Percentiles rank a stretch among this genome's conserved stretches.
phyloP scores from a whole-genome alignment of 2,329 filamentous ascomycete species.

The Tympanopsis confertula region DNA sequence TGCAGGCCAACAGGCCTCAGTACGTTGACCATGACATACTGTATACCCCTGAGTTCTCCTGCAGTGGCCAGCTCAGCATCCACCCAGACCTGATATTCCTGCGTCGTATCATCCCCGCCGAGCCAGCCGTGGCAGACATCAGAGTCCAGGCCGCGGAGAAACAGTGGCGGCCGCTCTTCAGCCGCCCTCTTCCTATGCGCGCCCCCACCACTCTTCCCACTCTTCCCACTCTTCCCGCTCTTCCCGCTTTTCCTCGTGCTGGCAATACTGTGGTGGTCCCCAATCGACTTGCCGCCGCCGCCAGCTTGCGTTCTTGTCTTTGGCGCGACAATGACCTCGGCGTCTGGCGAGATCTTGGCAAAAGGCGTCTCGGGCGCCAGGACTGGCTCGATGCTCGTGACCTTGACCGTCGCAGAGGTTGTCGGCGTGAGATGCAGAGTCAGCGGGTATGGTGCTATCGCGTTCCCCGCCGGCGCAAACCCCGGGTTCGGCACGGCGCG shows the following conservation, averaged over 20 bases:
- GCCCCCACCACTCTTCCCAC: slow-evolving; percentile 56
- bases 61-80: slow-evolving; percentile 65
- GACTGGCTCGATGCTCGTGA: slow-evolving; percentile 71
- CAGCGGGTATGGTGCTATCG: slow-evolving; percentile 63
- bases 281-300: slow-evolving; percentile 49
- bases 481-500: slow-evolving; percentile 81
- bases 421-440: slow-evolving; percentile 90
- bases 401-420: slow-evolving; percentile 81
- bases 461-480: slow-evolving; percentile 38
- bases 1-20: slow-evolving; percentile 71
- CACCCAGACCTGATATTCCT: slow-evolving; percentile 64
- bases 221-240: slow-evolving; percentile 59
- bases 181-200: slow-evolving; percentile 33
- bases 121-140: slow-evolving; percentile 65
- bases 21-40: slow-evolving; percentile 71
- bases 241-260: slow-evolving; percentile 69
- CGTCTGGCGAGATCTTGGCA: slow-evolving; percentile 84
- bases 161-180: slow-evolving; percentile 56
- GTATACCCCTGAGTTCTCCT: slow-evolving; percentile 63
- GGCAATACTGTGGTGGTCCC: slow-evolving; percentile 72
- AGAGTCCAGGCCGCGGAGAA: slow-evolving; percentile 70
- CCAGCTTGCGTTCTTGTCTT: slow-evolving; percentile 63
- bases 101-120: slow-evolving; percentile 46
- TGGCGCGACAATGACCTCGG: slow-evolving; percentile 92
- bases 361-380: slow-evolving; percentile 61